phyloP scores from a whole-genome alignment of 768 basidiomycete genomes.

The Gloeostereum incarnatum region DNA sequence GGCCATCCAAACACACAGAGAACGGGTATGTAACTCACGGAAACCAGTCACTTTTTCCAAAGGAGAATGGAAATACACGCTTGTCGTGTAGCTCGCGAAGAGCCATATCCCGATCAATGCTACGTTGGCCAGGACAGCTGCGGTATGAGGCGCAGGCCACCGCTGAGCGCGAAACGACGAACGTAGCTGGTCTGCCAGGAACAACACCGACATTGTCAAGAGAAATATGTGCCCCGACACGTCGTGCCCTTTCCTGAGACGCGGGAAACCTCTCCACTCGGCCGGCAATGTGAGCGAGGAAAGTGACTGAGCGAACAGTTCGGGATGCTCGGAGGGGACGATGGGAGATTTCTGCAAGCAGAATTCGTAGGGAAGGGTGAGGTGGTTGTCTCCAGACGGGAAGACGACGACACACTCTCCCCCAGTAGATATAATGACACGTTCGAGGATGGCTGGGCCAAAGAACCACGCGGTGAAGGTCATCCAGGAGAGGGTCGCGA shows the following conservation, averaged over 20 bases:
- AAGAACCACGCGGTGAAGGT: conserved; percentile 84
- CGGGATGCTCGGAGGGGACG: conserved; percentile 52
- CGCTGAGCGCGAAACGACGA: conserved; percentile 33
- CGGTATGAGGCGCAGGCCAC: conserved; percentile 36
- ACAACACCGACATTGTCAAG: conserved; percentile 67
- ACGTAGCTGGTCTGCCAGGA: conserved; percentile 69
- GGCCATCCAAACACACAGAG: not conserved
- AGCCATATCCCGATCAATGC: conserved; percentile 55
- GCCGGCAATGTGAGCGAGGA: conserved; percentile 23
- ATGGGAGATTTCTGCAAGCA: conserved; percentile 45
- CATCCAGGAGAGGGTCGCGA: conserved; percentile 61
- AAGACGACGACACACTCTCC: conserved; percentile 67
- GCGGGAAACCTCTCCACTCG: conserved; percentile 43
- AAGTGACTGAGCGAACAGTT: conserved; percentile 42
- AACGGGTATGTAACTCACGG: conserved; percentile 35
- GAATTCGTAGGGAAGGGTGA: conserved; percentile 47
- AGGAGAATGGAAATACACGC: conserved; percentile 86
- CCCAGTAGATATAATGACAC: conserved; percentile 56
- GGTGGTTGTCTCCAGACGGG: conserved; percentile 34
- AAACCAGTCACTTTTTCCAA: conserved; percentile 83
- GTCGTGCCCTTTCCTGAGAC: conserved; percentile 78
- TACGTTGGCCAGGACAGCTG: conserved; percentile 36
- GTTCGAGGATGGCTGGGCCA: conserved; percentile 68
- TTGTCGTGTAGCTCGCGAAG: conserved; percentile 71
- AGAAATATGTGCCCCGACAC: conserved; percentile 93